These are phyloP conservation scores for Bondarzewia mesenterica DNA, from an alignment of 1,284 basidiomycete genomes.

Conservation along the genomic window DNA sequence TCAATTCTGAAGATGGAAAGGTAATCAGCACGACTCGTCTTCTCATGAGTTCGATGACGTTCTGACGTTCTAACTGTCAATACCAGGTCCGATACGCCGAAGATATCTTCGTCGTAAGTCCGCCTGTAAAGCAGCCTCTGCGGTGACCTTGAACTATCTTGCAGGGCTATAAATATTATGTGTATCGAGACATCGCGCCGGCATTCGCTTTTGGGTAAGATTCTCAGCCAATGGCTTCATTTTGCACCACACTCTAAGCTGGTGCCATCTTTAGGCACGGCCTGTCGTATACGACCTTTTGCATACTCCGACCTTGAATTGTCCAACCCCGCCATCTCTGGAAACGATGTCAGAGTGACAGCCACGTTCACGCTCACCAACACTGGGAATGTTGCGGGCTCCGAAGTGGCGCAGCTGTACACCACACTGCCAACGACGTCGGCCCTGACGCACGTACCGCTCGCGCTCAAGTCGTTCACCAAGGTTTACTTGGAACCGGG, in stretches of 20 bases:
- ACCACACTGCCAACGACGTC: constrained; percentile 43
- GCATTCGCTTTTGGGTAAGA: constrained; percentile 65
- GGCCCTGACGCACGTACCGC: constrained; percentile 44
- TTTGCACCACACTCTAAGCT: constrained; percentile 1
- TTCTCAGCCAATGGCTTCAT: neutral
- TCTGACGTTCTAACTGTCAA: no score
- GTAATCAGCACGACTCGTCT: no score
- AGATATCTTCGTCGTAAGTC: constrained; percentile 44
- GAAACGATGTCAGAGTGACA: constrained; percentile 23
- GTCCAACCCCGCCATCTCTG: constrained; percentile 22
- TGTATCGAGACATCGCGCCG: constrained; percentile 46
- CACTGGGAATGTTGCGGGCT: constrained; percentile 45
- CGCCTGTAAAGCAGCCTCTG: neutral
- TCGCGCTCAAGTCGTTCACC: constrained; percentile 52
- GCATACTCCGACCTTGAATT: constrained; percentile 37
- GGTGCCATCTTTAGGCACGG: constrained; percentile 38
- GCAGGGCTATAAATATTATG: constrained; percentile 67
- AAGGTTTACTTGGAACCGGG: constrained; percentile 48
- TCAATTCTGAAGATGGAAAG: constrained; percentile 56
- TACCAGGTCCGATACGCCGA: constrained; percentile 29
- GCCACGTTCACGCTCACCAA: constrained; percentile 47
- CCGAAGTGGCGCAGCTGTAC: constrained; percentile 65
- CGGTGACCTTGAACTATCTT: no score
- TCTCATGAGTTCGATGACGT: no score
- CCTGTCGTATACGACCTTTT: constrained; percentile 67